Base-by-base conservation (phyloP, 768 basidiomycete genomes). In the Aureoboletus auriporus region DNA sequence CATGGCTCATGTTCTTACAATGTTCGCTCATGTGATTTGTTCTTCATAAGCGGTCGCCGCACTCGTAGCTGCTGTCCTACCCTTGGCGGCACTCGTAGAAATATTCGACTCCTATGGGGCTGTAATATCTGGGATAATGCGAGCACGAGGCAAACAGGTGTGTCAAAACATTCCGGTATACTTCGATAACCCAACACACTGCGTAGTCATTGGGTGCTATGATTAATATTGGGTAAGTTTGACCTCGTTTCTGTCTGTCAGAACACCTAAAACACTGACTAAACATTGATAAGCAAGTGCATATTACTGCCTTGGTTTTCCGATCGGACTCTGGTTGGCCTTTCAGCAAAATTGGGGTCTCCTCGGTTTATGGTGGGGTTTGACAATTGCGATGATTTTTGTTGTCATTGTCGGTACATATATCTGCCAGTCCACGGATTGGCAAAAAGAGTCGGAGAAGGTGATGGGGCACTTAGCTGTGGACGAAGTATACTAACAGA, bases 241-340 rank as follows among this genome's bases (percentile, higher is more conserved):
- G 8, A 16, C 20, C 20, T 23, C 20, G 8, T 9, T 4, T 12
- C 38, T 13, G 3, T 12, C 38, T 13, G 20, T 27, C 34, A n/a
- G 17, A n/a, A 30, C 10, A 6, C 20, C 6, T 9, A 34, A 31
- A 13, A 31, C 11, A 6, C 17, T 20, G 31, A 47, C 42, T 1
- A 30, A 41, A 23, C 20, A 23, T 23, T 23, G 2, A 23, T 27
- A 10, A 82, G 28, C 23, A 38, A 59, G 81, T 46, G 83, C 84
- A 1, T 93, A 93, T 66, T 93, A 93, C 60, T 70, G 86, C 47
- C 70, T 93, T 47, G 89, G 89, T 29, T 83, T 93, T 47, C 92
- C 92, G 0, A 72, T 90, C 46, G 93, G 90, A 2, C 68, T 92
- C 30, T 89, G 78, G 71, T 78, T 94, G 8, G 76, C 86, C 1